These are phyloP conservation scores for Jatropha curcas DNA, from an alignment of 345 rosid species.

Conservation along the genomic window DNA sequence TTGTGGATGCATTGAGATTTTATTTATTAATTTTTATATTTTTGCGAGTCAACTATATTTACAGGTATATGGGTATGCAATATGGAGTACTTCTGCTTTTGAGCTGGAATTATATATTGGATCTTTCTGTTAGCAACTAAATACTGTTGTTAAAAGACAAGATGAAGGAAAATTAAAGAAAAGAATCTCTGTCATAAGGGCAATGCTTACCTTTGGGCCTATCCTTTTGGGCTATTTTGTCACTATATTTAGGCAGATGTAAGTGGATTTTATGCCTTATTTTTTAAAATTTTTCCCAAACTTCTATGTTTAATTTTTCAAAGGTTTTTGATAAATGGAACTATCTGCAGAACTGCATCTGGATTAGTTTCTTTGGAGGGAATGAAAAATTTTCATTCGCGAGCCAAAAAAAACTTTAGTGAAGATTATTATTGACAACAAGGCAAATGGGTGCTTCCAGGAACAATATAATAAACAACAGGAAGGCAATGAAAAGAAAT, in stretches of 20 bases:
- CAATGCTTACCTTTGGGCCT: conserved; percentile 45
- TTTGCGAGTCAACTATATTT: conserved; percentile 57
- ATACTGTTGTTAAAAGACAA: conserved; percentile 30
- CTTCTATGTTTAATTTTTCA: no score
- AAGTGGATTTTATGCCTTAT: conserved; percentile 27
- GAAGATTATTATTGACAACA: conserved; percentile 51
- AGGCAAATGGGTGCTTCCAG: conserved; percentile 61
- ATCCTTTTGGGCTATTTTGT: conserved; percentile 34
- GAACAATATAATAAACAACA: conserved; percentile 51
- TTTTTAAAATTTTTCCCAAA: no score
- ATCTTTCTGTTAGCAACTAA: conserved; percentile 20
- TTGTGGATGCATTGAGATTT: no score
- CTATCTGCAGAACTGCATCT: conserved; percentile 46
- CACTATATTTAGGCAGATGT: conserved; percentile 59
- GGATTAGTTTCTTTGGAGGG: conserved; percentile 66
- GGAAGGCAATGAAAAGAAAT: conserved; percentile 62
- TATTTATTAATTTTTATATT: not conserved
- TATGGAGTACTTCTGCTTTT: conserved; percentile 57
- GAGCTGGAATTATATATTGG: conserved; percentile 44
- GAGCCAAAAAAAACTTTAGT: conserved; percentile 46
- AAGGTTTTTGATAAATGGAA: not conserved
- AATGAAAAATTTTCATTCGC: conserved; percentile 48
- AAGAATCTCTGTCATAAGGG: conserved; percentile 26
- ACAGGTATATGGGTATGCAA: conserved; percentile 63
- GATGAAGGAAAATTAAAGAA: conserved; percentile 32